phyloP scores from a whole-genome alignment of 352 stramenopile species.

The Plasmopara viticola region DNA sequence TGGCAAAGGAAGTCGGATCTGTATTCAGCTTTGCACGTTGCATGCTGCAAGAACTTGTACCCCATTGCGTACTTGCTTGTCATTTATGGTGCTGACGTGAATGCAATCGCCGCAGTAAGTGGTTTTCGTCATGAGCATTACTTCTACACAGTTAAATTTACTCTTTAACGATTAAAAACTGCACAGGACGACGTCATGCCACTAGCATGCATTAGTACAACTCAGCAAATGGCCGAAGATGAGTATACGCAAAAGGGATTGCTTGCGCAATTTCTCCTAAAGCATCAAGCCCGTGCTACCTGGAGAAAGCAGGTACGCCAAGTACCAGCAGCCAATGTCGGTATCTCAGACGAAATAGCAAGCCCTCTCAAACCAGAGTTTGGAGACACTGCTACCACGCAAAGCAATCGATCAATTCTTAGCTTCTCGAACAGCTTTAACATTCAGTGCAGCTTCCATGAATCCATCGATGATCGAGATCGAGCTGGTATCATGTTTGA shows the following conservation, averaged over 20 bases:
- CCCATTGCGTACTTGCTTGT: conserved; percentile 55
- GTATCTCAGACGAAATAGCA: no score
- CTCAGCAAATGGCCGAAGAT: conserved; percentile 3
- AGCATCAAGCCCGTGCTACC: conserved; percentile 40
- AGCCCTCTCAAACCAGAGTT: not conserved
- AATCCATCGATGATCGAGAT: conserved; percentile 8
- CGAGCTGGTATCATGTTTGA: conserved; percentile 27
- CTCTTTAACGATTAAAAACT: no score
- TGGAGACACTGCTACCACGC: not conserved
- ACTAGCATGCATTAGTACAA: conserved; percentile 39
- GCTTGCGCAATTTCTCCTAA: conserved; percentile 35
- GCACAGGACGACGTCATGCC: conserved; percentile 75
- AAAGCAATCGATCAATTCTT: conserved; percentile 14
- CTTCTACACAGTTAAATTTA: no score
- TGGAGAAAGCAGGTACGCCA: conserved; percentile 30
- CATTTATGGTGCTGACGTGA: conserved; percentile 65
- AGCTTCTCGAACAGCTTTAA: conserved; percentile 30
- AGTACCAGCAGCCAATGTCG: not conserved
- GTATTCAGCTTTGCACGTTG: conserved; percentile 55
- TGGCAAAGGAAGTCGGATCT: conserved; percentile 63
- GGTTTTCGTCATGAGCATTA: no score
- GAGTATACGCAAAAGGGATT: conserved; percentile 22
- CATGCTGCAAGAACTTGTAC: conserved; percentile 57
- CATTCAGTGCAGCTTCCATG: conserved; percentile 17
- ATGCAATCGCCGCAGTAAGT: conserved; percentile 54